Conservation (phyloP, 495 filamentous ascomycete species). For the Xylaria flabelliformis region DNA sequence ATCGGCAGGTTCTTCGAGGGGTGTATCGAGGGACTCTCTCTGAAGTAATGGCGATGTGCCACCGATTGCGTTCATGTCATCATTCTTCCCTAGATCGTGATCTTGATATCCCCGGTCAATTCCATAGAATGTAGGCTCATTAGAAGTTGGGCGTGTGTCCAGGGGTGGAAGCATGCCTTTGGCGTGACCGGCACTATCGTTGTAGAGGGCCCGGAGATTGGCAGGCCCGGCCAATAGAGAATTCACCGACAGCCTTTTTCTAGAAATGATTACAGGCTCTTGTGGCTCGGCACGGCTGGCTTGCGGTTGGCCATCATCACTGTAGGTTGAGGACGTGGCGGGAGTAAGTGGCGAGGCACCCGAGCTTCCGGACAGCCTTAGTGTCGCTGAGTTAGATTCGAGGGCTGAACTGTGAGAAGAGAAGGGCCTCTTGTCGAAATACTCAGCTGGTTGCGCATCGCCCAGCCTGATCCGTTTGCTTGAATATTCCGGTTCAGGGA, state of each 20-base stretch:
- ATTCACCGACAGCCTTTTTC: constrained; percentile 38
- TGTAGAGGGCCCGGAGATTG: constrained; percentile 32
- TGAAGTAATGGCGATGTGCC: constrained; percentile 50
- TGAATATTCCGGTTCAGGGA: constrained; percentile 29
- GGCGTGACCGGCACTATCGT: constrained; percentile 35
- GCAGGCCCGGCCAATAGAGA: constrained; percentile 40
- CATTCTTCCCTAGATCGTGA: constrained; percentile 70
- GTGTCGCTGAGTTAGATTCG: constrained; percentile 37
- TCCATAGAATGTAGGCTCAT: constrained; percentile 61
- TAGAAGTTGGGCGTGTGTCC: constrained; percentile 35
- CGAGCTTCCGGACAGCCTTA: constrained; percentile 36
- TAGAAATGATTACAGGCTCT: background rate
- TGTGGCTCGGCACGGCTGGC: constrained; percentile 26
- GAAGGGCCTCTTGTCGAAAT: constrained; percentile 35
- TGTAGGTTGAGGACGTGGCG: constrained; percentile 53
- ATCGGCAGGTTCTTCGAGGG: constrained; percentile 34
- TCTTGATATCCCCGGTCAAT: constrained; percentile 73
- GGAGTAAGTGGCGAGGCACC: constrained; percentile 54
- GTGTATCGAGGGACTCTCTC: constrained; percentile 33
- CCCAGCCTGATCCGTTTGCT: constrained; percentile 38
- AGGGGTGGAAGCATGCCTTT: constrained; percentile 35
- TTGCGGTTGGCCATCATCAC: constrained; percentile 42
- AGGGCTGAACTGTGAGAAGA: constrained; percentile 41
- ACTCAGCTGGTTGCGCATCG: constrained; percentile 34
- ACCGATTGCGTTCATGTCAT: constrained; percentile 62